phyloP scores from a whole-genome alignment of 2,329 filamentous ascomycete genomes.

The Saccharata proteae region DNA sequence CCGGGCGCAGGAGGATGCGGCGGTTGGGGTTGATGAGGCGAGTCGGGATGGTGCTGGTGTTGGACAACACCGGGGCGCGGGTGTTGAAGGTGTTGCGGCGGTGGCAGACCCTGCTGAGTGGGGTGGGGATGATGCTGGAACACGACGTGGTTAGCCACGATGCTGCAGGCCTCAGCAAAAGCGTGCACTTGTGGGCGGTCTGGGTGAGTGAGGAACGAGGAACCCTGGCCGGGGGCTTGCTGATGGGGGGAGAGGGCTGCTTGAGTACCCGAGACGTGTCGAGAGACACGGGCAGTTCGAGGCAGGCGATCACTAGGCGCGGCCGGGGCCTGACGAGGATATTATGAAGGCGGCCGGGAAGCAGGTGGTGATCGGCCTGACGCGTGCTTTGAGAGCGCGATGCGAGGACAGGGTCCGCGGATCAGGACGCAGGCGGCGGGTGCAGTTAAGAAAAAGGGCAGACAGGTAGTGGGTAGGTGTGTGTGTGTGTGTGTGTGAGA shows the following conservation, averaged over 20 bases:
- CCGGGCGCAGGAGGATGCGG: slow-evolving; percentile 45
- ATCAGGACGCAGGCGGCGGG: slow-evolving; percentile 11
- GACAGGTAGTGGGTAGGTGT: slow-evolving; percentile 9
- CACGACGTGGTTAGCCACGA: slow-evolving; percentile 9
- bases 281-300: slow-evolving; percentile 1
- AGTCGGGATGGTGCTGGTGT: slow-evolving; percentile 47
- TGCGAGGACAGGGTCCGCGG: slow-evolving; percentile 9
- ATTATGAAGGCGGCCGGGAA: slow-evolving; percentile 9
- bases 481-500: too few species aligned
- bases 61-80: slow-evolving; percentile 62
- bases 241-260: slow-evolving; percentile 2
- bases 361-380: slow-evolving; percentile 4
- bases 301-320: slow-evolving; percentile 3
- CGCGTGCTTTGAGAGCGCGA: too few species aligned
- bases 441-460: slow-evolving; percentile 8
- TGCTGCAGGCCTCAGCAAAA: too few species aligned
- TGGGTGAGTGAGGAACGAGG: background rate
- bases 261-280: background rate
- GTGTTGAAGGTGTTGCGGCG: slow-evolving; percentile 49
- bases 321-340: slow-evolving; percentile 8
- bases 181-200: too few species aligned
- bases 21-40: slow-evolving; percentile 44
- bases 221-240: slow-evolving; percentile 7
- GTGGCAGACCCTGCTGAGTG: slow-evolving; percentile 58
- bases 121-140: slow-evolving; percentile 64